Evolutionary conservation across 2,329 filamentous ascomycete genomes (phyloP), one percentile per base, ranked within the genome.

Genomic region (Trichophyton verrucosum): DNA sequence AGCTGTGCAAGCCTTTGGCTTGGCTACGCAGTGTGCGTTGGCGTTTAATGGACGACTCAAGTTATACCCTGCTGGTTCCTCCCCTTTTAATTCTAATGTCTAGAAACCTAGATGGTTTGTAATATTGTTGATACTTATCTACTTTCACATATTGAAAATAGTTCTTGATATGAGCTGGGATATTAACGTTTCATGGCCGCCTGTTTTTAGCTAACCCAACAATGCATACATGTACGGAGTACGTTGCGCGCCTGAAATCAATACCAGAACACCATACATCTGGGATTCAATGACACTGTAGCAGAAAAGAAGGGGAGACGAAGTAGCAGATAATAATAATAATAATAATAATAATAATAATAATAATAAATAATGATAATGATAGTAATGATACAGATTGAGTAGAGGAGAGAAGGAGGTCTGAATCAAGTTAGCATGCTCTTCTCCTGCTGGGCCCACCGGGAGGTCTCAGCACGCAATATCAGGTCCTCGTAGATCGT

Each of bases 401-500:
- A 55, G 30, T 36, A 36, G 24, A 55, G 24, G 49, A 33, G 13
- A 27, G 9, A 13, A 3, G 11, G 9, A 13, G 46, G 20, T 4
- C 7, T 9, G 7, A 24, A 53, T 55, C 49, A 55, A 55, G 49
- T 30, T 13, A 55, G 11, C 15, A 55, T n/a, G 20, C 49, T 33
- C 49, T 55, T 55, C 49, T 55, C 49, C 11, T 27, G 22, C 24
- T 53, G 49, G 9, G 49, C 49, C 49, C 49, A 55, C 8, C 24
- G 49, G 2, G 49, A 67, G 56, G 67, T 75, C 72, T 86, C 84
- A 0, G 87, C 87, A 67, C 88, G 81, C 63, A 91, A 79, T 64
- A 97, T 87, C 67, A 96, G 74, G 73, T 96, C 92, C 76, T 99
- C 94, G 70, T 99, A 99, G 46, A 96, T 80, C 8, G 92, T 97